These are phyloP conservation scores for Aphanoascus verrucosus DNA, from an alignment of 2,329 filamentous ascomycete genomes.

Conservation along the genomic window DNA sequence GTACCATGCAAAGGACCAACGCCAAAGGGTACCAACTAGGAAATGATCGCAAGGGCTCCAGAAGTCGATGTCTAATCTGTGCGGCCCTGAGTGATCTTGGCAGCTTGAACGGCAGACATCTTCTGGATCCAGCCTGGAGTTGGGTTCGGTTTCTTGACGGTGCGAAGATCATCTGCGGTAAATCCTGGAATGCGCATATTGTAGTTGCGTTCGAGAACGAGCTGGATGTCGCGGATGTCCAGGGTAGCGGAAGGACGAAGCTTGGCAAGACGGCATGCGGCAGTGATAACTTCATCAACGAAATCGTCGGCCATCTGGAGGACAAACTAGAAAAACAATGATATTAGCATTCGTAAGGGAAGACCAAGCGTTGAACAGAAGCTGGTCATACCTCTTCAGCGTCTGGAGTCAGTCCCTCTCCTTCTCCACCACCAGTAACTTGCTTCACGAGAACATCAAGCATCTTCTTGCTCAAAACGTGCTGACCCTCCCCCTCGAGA, in stretches of 20 bases:
- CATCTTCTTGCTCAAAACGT: conserved; percentile 95
- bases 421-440: conserved; percentile 70
- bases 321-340: conserved; percentile 52
- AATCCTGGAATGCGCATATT: conserved; percentile 92
- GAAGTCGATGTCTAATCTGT: conserved; percentile 23
- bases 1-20: background rate
- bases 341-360: conserved; percentile 2
- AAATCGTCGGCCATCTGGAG: conserved; percentile 88
- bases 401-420: conserved; percentile 73
- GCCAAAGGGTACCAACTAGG: background rate
- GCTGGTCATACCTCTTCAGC: conserved; percentile 71
- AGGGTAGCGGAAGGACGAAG: conserved; percentile 81
- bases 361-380: conserved; percentile 4
- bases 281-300: conserved; percentile 78
- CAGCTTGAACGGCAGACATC: conserved; percentile 91
- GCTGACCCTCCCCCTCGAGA: conserved; percentile 82
- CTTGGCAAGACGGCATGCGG: conserved; percentile 84
- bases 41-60: background rate
- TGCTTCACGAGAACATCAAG: conserved; percentile 89
- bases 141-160: conserved; percentile 85
- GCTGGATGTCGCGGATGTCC: conserved; percentile 76
- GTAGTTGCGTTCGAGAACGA: conserved; percentile 72
- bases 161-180: conserved; percentile 85
- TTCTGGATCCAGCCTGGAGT: conserved; percentile 85
- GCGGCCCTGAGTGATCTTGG: conserved; percentile 54